Evolutionary conservation across 305 asterid species (phyloP).

Genomic region (Fraxinus sp.): DNA sequence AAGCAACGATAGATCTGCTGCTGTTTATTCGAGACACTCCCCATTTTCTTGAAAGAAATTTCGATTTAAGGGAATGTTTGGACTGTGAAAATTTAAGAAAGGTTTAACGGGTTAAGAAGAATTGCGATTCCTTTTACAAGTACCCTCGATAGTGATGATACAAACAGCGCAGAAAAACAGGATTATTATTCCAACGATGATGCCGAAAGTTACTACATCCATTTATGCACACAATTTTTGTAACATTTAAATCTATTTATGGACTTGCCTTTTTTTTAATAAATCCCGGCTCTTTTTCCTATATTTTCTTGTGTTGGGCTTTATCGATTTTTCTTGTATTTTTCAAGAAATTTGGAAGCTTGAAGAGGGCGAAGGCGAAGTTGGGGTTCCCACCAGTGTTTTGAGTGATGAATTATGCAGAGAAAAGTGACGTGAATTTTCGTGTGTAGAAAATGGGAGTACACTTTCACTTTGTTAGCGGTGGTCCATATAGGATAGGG

Average conservation of each 20-base stretch:
- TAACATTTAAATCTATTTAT: background rate
- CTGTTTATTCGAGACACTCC: conserved; percentile 24
- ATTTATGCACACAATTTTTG: conserved; percentile 24
- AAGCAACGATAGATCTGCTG: conserved; percentile 39
- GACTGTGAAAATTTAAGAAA: conserved; percentile 19
- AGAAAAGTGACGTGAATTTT: background rate
- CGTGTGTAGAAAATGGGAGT: background rate
- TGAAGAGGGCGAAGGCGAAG: background rate
- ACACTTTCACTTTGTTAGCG: background rate
- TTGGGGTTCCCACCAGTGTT: background rate
- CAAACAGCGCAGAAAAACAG: conserved; percentile 78
- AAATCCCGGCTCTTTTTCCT: background rate
- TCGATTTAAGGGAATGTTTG: conserved; percentile 29
- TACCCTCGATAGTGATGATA: conserved; percentile 72
- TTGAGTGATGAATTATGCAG: background rate
- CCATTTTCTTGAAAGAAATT: conserved; percentile 14
- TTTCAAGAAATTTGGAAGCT: background rate
- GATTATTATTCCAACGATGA: conserved; percentile 73
- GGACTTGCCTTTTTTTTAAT: background rate
- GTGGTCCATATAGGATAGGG: background rate
- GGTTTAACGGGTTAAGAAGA: conserved; percentile 38
- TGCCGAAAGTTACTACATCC: conserved; percentile 82
- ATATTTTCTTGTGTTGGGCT: background rate
- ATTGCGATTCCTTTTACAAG: conserved; percentile 54
- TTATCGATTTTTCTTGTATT: background rate